Conservation (phyloP, 2,329 filamentous ascomycete genomes). For the Aspergillus sp. region DNA sequence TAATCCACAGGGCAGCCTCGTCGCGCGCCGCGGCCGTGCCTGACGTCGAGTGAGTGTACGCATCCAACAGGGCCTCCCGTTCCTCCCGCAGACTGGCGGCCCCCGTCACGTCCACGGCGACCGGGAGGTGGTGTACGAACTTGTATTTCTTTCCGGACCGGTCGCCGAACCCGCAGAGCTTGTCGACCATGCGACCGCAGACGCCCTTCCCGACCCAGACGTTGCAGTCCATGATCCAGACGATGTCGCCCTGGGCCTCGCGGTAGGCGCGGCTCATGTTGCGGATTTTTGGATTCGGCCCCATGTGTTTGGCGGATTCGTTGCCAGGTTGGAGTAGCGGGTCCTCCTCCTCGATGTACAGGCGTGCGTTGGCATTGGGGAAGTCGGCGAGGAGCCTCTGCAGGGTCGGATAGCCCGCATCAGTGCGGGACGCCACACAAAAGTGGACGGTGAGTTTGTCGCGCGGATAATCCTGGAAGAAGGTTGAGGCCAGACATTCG, state of each 20-base stretch:
- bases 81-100: slow-evolving; percentile 24
- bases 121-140: slow-evolving; percentile 89
- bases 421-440: slow-evolving; percentile 71
- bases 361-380: slow-evolving; percentile 64
- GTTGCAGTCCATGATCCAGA: slow-evolving; percentile 97
- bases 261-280: slow-evolving; percentile 93
- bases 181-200: slow-evolving; percentile 84
- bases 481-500: slow-evolving; percentile 84
- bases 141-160: slow-evolving; percentile 61
- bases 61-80: slow-evolving; percentile 23
- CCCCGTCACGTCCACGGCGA: slow-evolving; percentile 71
- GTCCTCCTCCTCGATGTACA: slow-evolving; percentile 82
- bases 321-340: slow-evolving; percentile 58
- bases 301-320: slow-evolving; percentile 59
- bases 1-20: neutral
- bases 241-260: slow-evolving; percentile 79
- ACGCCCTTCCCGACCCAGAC: slow-evolving; percentile 83
- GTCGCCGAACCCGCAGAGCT: slow-evolving; percentile 65
- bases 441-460: slow-evolving; percentile 76
- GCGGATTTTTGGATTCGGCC: slow-evolving; percentile 96
- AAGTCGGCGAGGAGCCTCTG: slow-evolving; percentile 71
- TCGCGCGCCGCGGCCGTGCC: slow-evolving; percentile 4
- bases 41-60: slow-evolving; percentile 13
- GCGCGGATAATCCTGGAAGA: slow-evolving; percentile 75
- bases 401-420: slow-evolving; percentile 75